Percentiles rank a stretch among this genome's conserved stretches.
phyloP scores from a whole-genome alignment of 2,329 filamentous ascomycete genomes.

The Beauveria sp. region DNA sequence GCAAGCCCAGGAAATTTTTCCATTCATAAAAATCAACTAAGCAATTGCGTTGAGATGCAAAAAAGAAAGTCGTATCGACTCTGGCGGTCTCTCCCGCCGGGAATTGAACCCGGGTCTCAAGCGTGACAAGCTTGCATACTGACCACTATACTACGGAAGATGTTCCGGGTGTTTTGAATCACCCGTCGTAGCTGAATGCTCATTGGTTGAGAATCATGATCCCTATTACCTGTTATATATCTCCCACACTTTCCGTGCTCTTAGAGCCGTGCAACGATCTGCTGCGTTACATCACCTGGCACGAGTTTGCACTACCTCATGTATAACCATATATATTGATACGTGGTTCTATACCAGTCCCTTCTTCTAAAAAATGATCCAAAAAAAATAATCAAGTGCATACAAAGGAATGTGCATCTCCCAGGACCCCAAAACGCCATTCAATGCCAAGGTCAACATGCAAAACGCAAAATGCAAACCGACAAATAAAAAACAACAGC shows the following conservation, averaged over 20 bases:
- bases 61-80: constrained; percentile 6
- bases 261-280: too few species aligned
- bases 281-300: too few species aligned
- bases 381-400: too few species aligned
- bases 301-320: not conserved
- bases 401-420: too few species aligned
- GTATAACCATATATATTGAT: too few species aligned
- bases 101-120: constrained; percentile 6
- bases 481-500: not conserved
- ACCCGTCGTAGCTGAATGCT: constrained; percentile 10
- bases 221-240: not conserved
- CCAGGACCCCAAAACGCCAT: too few species aligned
- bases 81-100: constrained; percentile 8
- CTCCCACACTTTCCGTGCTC: too few species aligned
- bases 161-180: constrained; percentile 1
- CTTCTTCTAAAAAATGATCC: too few species aligned
- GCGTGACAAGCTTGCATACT: constrained; percentile 6
- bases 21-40: not conserved
- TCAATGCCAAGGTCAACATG: too few species aligned
- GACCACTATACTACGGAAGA: constrained; percentile 7
- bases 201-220: not conserved
- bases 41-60: not conserved
- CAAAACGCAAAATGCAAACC: not conserved
- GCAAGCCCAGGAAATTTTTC: too few species aligned
- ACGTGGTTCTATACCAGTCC: too few species aligned